Percentiles rank a stretch among this genome's conserved stretches.
Evolutionary conservation across 1,284 basidiomycete genomes (phyloP).

Genomic region (Tilletia walkeri): DNA sequence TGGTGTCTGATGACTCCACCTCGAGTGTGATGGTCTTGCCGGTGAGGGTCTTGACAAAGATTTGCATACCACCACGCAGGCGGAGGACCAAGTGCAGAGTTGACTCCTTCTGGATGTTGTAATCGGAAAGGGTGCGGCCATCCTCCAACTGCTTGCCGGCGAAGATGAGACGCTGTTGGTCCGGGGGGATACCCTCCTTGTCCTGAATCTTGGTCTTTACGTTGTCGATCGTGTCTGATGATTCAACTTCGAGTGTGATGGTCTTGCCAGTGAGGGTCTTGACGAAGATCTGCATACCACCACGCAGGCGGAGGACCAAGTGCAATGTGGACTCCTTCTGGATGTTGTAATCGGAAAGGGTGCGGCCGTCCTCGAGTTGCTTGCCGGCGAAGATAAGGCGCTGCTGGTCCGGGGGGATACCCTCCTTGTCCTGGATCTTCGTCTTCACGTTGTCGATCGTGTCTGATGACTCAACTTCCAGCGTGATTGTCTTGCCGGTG

Average conservation of each 20-base stretch:
- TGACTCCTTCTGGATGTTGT: constrained; percentile 97
- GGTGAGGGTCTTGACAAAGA: constrained; percentile 70
- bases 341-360: constrained; percentile 66
- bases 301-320: constrained; percentile 73
- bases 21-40: constrained; percentile 95
- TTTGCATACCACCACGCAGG: constrained; percentile 57
- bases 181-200: constrained; percentile 76
- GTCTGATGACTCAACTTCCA: constrained; percentile 84
- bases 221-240: constrained; percentile 56
- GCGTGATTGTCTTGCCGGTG: constrained; percentile 96
- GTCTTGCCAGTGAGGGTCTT: constrained; percentile 57
- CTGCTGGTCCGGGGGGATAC: constrained; percentile 59
- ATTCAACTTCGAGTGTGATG: constrained; percentile 58
- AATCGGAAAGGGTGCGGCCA: constrained; percentile 55
- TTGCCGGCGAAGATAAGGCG: constrained; percentile 97
- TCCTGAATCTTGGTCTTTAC: constrained; percentile 35
- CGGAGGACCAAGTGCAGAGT: constrained; percentile 82
- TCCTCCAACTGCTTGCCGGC: constrained; percentile 88
- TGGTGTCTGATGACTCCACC: constrained; percentile 86
- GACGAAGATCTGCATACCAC: constrained; percentile 43
- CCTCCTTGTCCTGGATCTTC: constrained; percentile 55
- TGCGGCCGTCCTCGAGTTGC: constrained; percentile 68
- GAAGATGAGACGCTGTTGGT: constrained; percentile 97
- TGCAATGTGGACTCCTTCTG: constrained; percentile 99
- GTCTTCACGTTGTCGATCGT: constrained; percentile 79